Conservation (phyloP, 108 stramenopile species). For the Mediolabrus comicus region DNA sequence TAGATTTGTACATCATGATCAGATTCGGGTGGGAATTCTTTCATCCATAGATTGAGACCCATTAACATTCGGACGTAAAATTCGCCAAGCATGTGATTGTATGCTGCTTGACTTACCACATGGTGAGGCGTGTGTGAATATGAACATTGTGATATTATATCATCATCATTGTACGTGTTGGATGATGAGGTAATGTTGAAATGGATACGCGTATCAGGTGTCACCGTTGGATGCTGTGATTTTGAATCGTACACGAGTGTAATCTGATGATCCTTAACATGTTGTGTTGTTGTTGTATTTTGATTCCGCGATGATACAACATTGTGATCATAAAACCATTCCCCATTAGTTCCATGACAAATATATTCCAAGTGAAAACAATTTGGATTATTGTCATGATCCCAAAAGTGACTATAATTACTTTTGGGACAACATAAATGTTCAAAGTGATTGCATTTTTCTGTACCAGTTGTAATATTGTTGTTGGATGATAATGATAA, state of each 20-base stretch:
- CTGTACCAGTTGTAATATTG: neutral
- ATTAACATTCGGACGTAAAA: slow-evolving; percentile 41
- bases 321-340: neutral
- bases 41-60: slow-evolving; percentile 23
- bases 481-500: neutral
- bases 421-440: neutral
- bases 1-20: slow-evolving; percentile 9
- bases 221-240: neutral
- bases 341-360: neutral
- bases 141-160: slow-evolving; percentile 15
- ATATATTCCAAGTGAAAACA: neutral
- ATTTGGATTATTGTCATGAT: neutral
- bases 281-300: neutral
- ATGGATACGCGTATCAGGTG: neutral
- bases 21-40: slow-evolving; percentile 2
- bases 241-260: neutral
- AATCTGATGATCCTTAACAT: too few relatives aligned
- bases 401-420: neutral
- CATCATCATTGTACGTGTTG: neutral
- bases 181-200: neutral
- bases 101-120: slow-evolving; percentile 38
- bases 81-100: slow-evolving; percentile 52
- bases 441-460: neutral
- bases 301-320: neutral
- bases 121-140: slow-evolving; percentile 25